Conservation (phyloP, 345 rosid species). For the Euphorbia pulcherrima region DNA sequence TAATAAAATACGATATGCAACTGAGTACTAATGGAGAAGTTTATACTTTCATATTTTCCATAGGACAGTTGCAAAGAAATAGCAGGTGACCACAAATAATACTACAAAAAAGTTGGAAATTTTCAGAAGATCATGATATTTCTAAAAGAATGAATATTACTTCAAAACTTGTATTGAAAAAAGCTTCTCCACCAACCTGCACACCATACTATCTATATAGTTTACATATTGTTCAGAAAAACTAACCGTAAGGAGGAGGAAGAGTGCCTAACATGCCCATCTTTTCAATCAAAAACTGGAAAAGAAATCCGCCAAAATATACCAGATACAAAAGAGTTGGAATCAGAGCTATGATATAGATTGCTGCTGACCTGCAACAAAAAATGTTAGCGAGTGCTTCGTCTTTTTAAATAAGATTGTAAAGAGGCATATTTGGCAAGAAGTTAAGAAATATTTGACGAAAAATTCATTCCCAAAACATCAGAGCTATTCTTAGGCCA, state of each 20-base stretch:
- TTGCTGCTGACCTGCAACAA: slow-evolving; percentile 64
- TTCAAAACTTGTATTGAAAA: too few relatives aligned
- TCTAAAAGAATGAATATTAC: too few relatives aligned
- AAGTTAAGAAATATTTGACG: not conserved
- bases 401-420: not conserved
- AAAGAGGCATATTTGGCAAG: not conserved
- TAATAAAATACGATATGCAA: not conserved
- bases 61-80: not conserved
- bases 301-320: slow-evolving; percentile 80
- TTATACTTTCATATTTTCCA: not conserved
- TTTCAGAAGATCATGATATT: too few relatives aligned
- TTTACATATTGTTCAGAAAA: slow-evolving; percentile 24
- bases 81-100: too few relatives aligned
- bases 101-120: too few relatives aligned
- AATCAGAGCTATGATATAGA: slow-evolving; percentile 61
- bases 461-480: not conserved
- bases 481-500: not conserved
- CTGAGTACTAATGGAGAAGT: not conserved
- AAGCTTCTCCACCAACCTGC: too few relatives aligned
- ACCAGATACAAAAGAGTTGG: slow-evolving; percentile 66
- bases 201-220: not conserved
- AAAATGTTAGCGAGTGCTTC: slow-evolving; percentile 23
- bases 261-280: slow-evolving; percentile 93
- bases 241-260: slow-evolving; percentile 90
- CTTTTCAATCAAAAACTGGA: slow-evolving; percentile 84